phyloP scores from a whole-genome alignment of 176 grass and related monocot species.

The Poa pratensis region DNA sequence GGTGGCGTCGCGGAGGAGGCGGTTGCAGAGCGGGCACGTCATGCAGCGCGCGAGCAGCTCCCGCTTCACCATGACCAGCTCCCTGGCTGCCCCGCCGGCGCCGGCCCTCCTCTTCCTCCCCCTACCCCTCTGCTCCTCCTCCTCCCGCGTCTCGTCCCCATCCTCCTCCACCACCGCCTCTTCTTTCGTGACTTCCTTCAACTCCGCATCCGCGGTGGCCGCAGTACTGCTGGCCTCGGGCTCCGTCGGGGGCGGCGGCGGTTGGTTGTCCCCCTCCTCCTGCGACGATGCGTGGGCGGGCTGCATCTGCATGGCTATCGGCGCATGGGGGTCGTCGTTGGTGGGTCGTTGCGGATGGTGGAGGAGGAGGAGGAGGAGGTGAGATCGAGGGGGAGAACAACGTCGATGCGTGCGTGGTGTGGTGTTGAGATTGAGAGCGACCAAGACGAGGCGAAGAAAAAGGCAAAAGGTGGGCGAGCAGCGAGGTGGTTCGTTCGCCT shows the following conservation, averaged over 20 bases:
- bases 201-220: background rate
- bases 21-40: slow-evolving; percentile 74
- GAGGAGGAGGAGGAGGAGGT: slow-evolving; percentile 2
- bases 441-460: background rate
- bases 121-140: background rate
- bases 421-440: slow-evolving; percentile 39
- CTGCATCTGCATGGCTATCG: slow-evolving; percentile 62
- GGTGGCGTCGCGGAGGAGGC: slow-evolving; percentile 82
- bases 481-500: background rate
- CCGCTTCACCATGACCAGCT: slow-evolving; percentile 64
- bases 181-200: background rate
- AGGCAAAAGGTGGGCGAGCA: background rate
- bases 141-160: background rate
- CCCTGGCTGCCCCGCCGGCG: background rate
- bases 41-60: slow-evolving; percentile 56
- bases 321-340: slow-evolving; percentile 42
- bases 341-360: slow-evolving; percentile 24
- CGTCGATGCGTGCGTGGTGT: slow-evolving; percentile 13
- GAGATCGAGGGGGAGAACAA: slow-evolving; percentile 30
- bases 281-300: slow-evolving; percentile 24
- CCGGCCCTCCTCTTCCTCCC: background rate
- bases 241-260: background rate
- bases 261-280: background rate
- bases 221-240: background rate
- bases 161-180: background rate